Percentiles rank a stretch among this genome's conserved stretches.
phyloP scores from a whole-genome alignment of 805 yeast species.

The Candida coleopterorum region DNA sequence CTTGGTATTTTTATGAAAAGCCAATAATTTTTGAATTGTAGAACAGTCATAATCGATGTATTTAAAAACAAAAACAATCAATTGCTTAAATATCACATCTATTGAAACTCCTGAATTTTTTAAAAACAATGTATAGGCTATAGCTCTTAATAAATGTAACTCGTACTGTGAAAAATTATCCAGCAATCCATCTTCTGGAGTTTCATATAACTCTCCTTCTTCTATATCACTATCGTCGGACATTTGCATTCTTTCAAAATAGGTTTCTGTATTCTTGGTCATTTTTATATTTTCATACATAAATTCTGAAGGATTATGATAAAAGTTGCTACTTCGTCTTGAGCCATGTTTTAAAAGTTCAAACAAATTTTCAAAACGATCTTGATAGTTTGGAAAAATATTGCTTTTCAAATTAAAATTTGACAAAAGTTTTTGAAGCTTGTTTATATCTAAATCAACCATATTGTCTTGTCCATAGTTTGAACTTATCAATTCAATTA shows the following conservation, averaged over 20 bases:
- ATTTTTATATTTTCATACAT: constrained; percentile 15
- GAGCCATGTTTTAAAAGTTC: not conserved
- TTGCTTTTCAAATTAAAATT: not conserved
- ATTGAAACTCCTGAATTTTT: constrained; percentile 27
- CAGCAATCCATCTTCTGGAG: constrained; percentile 4
- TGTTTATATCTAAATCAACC: constrained; percentile 3
- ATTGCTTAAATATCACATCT: constrained; percentile 18
- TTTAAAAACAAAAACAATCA: constrained; percentile 18
- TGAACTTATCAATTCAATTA: constrained; percentile 26
- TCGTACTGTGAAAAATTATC: not conserved
- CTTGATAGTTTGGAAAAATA: not conserved
- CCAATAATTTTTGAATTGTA: constrained; percentile 14
- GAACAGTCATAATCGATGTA: constrained; percentile 11
- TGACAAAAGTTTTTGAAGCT: not conserved
- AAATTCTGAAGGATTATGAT: constrained; percentile 7
- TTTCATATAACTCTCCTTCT: constrained; percentile 11
- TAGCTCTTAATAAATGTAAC: constrained; percentile 10
- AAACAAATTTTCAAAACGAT: not conserved
- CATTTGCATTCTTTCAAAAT: constrained; percentile 25
- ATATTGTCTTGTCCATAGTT: constrained; percentile 6
- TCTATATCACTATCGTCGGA: constrained; percentile 26
- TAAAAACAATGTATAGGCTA: constrained; percentile 14
- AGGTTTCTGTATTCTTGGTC: constrained; percentile 5
- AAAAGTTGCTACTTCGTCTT: not conserved
- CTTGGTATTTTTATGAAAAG: constrained; percentile 15